A percentile compares a stretch with the other conserved stretches of the same genome.
These are phyloP conservation scores for Fusarium sublunatum DNA, from an alignment of 2,329 filamentous ascomycete species.

Conservation along the genomic window DNA sequence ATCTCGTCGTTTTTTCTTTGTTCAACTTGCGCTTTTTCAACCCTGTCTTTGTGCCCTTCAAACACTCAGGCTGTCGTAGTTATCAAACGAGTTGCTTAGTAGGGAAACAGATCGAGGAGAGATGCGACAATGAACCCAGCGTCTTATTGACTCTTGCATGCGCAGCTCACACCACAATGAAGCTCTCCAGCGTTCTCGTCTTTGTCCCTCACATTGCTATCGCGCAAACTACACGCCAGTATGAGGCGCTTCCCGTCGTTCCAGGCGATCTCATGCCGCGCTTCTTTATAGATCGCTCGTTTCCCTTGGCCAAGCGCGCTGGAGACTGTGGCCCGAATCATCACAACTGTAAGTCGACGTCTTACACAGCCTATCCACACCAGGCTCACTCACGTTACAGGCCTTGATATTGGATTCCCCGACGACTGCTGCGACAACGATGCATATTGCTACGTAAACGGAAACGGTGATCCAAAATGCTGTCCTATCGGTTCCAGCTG, in stretches of 20 bases:
- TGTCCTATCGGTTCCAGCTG: slow-evolving; percentile 59
- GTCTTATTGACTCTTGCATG: neutral
- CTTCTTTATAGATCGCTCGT: slow-evolving; percentile 46
- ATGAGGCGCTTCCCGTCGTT: slow-evolving; percentile 37
- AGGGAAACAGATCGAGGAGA: neutral
- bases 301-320: slow-evolving; percentile 46
- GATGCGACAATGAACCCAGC: slow-evolving; percentile 27
- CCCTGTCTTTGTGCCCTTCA: too few species aligned
- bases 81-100: neutral
- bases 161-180: slow-evolving; percentile 36
- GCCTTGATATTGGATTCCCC: slow-evolving; percentile 55
- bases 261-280: slow-evolving; percentile 48
- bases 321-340: slow-evolving; percentile 43
- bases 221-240: slow-evolving; percentile 32
- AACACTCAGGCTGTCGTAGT: neutral
- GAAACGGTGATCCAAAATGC: slow-evolving; percentile 51
- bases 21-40: slow-evolving; percentile 5
- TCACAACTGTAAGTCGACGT: slow-evolving; percentile 49
- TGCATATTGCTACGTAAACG: slow-evolving; percentile 59
- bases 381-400: slow-evolving; percentile 43
- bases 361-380: neutral
- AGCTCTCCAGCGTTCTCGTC: slow-evolving; percentile 19
- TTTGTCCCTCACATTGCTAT: slow-evolving; percentile 23
- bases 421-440: slow-evolving; percentile 57
- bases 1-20: slow-evolving; percentile 27